These are phyloP conservation scores for Mycena galericulata DNA, from an alignment of 768 basidiomycete species.

Conservation along the genomic window DNA sequence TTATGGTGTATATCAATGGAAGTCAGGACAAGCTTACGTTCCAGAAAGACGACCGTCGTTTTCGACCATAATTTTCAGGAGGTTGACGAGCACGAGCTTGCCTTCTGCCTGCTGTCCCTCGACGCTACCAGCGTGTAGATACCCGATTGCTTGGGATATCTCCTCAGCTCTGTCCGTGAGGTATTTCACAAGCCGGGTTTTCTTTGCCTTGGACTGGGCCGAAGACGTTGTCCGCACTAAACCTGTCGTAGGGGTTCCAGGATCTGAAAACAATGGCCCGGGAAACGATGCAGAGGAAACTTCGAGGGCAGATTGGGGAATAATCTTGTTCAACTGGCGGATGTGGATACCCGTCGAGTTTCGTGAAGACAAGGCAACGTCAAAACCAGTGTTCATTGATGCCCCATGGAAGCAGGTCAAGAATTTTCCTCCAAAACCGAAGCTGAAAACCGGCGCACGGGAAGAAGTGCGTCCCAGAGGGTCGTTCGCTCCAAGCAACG, in stretches of 20 bases:
- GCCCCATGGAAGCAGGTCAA: slow-evolving; percentile 89
- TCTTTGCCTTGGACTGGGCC: slow-evolving; percentile 84
- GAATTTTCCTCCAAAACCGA: slow-evolving; percentile 94
- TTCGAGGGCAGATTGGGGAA: slow-evolving; percentile 75
- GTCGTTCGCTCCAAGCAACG: slow-evolving; percentile 84
- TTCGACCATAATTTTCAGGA: slow-evolving; percentile 86
- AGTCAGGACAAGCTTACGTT: slow-evolving; percentile 66
- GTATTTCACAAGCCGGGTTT: slow-evolving; percentile 81
- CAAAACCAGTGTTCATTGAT: slow-evolving; percentile 77
- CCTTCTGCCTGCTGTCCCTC: slow-evolving; percentile 78
- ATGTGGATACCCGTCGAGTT: slow-evolving; percentile 78
- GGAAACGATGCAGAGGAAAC: slow-evolving; percentile 73
- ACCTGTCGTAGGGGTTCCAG: slow-evolving; percentile 70
- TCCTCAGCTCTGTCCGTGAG: slow-evolving; percentile 82
- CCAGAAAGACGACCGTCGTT: slow-evolving; percentile 90
- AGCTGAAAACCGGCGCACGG: slow-evolving; percentile 84
- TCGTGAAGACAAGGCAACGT: slow-evolving; percentile 80
- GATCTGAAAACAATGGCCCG: slow-evolving; percentile 88
- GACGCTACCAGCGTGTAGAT: slow-evolving; percentile 63
- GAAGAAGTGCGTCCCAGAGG: slow-evolving; percentile 80
- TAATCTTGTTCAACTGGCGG: slow-evolving; percentile 72
- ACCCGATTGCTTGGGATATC: slow-evolving; percentile 80
- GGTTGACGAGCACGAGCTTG: slow-evolving; percentile 76
- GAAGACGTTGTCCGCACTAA: slow-evolving; percentile 73
- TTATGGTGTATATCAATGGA: slow-evolving; percentile 12